These are phyloP conservation scores for Fusarium continuum DNA, from an alignment of 2,329 filamentous ascomycete genomes.

Conservation along the genomic window DNA sequence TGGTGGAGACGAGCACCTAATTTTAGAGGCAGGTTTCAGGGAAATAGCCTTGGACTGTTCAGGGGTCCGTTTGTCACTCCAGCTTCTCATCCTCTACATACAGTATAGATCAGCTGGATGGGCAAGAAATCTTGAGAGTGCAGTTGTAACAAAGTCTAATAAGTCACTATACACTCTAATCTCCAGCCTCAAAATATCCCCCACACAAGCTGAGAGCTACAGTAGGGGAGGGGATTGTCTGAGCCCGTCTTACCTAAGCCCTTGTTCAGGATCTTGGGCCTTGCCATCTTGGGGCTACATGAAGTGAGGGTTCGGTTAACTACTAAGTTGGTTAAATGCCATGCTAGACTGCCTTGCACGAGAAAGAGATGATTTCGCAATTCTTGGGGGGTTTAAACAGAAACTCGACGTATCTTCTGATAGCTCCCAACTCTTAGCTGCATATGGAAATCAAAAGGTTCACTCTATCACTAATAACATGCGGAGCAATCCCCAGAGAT, in stretches of 20 bases:
- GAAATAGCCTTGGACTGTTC: constrained; percentile 17
- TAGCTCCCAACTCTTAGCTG: too few relatives aligned
- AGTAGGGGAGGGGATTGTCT: not conserved
- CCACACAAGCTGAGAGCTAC: not conserved
- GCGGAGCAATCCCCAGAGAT: too few relatives aligned
- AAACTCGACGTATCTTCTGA: too few relatives aligned
- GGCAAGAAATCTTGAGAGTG: not conserved
- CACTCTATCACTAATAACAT: too few relatives aligned
- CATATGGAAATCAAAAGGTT: too few relatives aligned
- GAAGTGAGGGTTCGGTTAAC: not conserved
- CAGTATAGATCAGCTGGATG: not conserved
- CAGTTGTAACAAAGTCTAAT: too few relatives aligned
- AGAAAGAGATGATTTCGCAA: too few relatives aligned
- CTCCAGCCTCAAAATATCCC: not conserved
- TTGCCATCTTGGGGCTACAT: not conserved
- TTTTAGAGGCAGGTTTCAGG: constrained; percentile 38
- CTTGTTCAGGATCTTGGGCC: not conserved
- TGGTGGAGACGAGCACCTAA: constrained; percentile 25
- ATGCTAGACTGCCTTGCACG: too few relatives aligned
- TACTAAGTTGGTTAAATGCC: too few relatives aligned
- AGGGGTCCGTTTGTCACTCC: constrained; percentile 15
- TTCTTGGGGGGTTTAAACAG: too few relatives aligned
- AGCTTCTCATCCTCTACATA: not conserved
- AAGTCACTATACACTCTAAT: not conserved
- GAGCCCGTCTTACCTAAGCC: constrained; percentile 16